Evolutionary conservation across 1,139 yeast genomes (phyloP).

Genomic region (Nakaseomyces glabratus): DNA sequence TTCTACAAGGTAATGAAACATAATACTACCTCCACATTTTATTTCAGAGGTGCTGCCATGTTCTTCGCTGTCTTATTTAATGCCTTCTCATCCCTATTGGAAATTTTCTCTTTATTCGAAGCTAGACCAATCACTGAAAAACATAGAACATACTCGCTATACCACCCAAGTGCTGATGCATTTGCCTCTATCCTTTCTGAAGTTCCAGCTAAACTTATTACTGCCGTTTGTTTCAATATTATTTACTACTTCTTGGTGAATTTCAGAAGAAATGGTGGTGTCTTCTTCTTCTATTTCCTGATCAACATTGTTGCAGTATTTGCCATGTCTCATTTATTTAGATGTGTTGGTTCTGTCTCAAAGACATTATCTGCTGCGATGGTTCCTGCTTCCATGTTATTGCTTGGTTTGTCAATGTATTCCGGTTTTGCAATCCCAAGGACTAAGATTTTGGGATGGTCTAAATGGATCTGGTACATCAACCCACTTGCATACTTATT

Average conservation of each 20-base stretch:
- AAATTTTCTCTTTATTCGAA: conserved; percentile 50
- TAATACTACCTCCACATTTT: conserved; percentile 41
- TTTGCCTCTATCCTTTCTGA: conserved; percentile 51
- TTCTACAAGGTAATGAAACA: conserved; percentile 43
- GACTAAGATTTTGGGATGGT: conserved; percentile 55
- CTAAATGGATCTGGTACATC: conserved; percentile 56
- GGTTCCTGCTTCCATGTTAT: conserved; percentile 50
- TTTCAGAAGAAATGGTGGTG: conserved; percentile 48
- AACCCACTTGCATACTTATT: conserved; percentile 56
- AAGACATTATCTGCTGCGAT: conserved; percentile 48
- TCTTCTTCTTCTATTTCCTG: conserved; percentile 49
- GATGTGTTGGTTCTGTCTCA: conserved; percentile 51
- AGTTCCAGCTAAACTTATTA: conserved; percentile 46
- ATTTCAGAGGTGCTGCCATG: conserved; percentile 50
- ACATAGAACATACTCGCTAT: conserved; percentile 55
- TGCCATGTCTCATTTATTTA: conserved; percentile 52
- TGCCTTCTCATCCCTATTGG: conserved; percentile 57
- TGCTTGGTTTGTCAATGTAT: conserved; percentile 46
- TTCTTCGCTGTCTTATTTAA: conserved; percentile 64
- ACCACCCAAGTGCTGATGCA: conserved; percentile 63
- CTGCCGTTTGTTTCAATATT: conserved; percentile 44
- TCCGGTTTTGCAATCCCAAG: conserved; percentile 62
- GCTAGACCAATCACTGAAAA: conserved; percentile 66
- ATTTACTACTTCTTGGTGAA: conserved; percentile 52
- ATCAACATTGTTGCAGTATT: conserved; percentile 41